Percentiles rank a stretch among this genome's conserved stretches.
Evolutionary conservation across 805 yeast genomes (phyloP).

Genomic region (Hanseniaspora valbyensis): DNA sequence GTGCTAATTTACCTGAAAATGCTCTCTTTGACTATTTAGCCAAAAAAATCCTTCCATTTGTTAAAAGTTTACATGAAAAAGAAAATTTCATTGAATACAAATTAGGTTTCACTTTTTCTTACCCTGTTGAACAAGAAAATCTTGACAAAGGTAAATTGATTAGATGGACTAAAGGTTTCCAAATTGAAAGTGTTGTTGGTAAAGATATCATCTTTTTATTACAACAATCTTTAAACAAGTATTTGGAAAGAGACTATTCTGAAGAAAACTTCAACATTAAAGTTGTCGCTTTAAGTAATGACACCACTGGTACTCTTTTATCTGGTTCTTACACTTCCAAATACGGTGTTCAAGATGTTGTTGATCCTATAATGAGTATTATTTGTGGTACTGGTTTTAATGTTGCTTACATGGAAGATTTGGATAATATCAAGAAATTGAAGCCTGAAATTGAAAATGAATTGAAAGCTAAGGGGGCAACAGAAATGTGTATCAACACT

Average conservation of each 20-base stretch:
- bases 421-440: conserved; percentile 64
- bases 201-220: conserved; percentile 66
- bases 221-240: conserved; percentile 55
- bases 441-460: conserved; percentile 35
- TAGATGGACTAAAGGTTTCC: conserved; percentile 95
- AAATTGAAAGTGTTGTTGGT: conserved; percentile 74
- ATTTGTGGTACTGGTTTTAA: conserved; percentile 97
- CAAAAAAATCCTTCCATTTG: conserved; percentile 50
- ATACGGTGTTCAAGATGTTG: conserved; percentile 41
- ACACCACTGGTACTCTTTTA: conserved; percentile 87
- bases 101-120: conserved; percentile 87
- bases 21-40: conserved; percentile 64
- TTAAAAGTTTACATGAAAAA: conserved; percentile 30
- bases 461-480: conserved; percentile 35
- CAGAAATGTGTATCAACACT: conserved; percentile 80
- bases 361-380: conserved; percentile 75
- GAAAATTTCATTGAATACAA: conserved; percentile 36
- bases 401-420: conserved; percentile 80
- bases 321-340: conserved; percentile 71
- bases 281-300: conserved; percentile 86
- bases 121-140: conserved; percentile 82
- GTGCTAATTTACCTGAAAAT: conserved; percentile 40
- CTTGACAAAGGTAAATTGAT: conserved; percentile 67
- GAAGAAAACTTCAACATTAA: conserved; percentile 39
- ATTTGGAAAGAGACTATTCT: conserved; percentile 24